Evolutionary conservation across 148 eudicot genomes (phyloP).

Genomic region (Polygonum maritimum): DNA sequence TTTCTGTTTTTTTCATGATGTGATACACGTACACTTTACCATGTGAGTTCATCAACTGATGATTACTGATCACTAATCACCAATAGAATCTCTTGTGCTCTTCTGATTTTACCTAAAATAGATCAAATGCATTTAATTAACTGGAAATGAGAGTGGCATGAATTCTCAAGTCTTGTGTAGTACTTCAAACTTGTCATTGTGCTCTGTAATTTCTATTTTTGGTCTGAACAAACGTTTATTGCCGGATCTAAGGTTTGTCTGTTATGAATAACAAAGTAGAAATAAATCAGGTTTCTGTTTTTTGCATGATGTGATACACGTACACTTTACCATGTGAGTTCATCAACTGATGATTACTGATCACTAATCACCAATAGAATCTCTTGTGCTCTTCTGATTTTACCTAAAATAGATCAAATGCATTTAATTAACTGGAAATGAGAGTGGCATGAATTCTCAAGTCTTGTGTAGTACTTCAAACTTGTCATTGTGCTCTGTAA

Average conservation of each 20-base stretch:
- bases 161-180: neutral
- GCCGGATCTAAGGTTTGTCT: conserved; percentile 86
- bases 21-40: neutral
- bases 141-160: neutral
- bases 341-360: neutral
- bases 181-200: neutral
- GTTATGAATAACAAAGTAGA: neutral
- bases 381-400: neutral
- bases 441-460: neutral
- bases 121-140: neutral
- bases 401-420: neutral
- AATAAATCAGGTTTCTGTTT: neutral
- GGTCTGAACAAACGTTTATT: conserved; percentile 31
- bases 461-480: neutral
- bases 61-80: neutral
- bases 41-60: neutral
- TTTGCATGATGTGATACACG: neutral
- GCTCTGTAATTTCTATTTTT: neutral
- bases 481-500: neutral
- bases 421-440: neutral
- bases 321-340: neutral
- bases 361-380: neutral
- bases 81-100: neutral
- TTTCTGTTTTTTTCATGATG: neutral
- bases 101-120: neutral